Evolutionary conservation across 441 rosid species (phyloP), one percentile per base, ranked within the genome.

Genomic region (Populus hybrid): DNA sequence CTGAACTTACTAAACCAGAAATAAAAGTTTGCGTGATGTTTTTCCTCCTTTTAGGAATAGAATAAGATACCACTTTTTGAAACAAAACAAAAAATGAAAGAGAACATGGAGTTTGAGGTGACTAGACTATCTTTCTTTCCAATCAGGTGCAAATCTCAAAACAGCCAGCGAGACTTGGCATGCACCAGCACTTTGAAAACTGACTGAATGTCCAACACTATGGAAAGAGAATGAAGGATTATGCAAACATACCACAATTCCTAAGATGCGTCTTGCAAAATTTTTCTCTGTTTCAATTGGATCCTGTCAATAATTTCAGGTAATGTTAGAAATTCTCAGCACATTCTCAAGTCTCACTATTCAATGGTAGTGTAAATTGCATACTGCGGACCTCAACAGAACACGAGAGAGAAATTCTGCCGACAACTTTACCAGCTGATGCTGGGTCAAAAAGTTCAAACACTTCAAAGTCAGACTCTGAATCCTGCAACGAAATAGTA

Each of bases 201-300:
- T n/a, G 68, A 36, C 24, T 31, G 65, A 9, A 67, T 40, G 11
- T 21, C 59, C 16, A 9, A 2, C 33, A 56, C 14, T 24, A 42
- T 73, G 42, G 21, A 11, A 78, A 72, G 64, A 40, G 64, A 69
- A 70, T 64, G 71, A 42, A 56, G 14, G 59, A 73, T 69, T 14
- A 76, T 73, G 53, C 40, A 66, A 50, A 64, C 86, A 78, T 90
- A 94, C 99, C 95, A 93, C 91, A 65, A 95, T 86, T 63, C 95
- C 90, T 84, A 95, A 87, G 76, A 95, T 89, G 74, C 97, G 93
- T 69, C 89, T 92, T 42, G 97, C 97, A 89, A 95, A n/a, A n/a
- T n/a, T n/a, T n/a, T n/a, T n/a, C n/a, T n/a, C n/a, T n/a, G n/a
- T n/a, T n/a, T n/a, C n/a, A 93, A 73, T 89, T 78, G 97, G 99